Conservation (phyloP, 1,139 yeast species). For the Kazachstania sp. region DNA sequence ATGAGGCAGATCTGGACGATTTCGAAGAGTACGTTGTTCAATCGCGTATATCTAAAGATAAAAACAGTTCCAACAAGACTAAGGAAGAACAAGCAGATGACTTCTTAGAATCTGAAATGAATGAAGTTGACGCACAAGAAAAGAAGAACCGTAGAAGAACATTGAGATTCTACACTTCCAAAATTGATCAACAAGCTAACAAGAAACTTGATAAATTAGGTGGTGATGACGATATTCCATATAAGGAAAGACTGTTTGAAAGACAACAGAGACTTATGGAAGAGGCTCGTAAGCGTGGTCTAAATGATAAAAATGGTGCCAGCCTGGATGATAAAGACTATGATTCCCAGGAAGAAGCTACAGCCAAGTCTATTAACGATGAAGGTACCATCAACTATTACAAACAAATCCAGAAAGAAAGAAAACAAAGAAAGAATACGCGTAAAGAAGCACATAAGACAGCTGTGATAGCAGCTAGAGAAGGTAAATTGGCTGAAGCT, state of each 20-base stretch:
- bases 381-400: slow-evolving; percentile 36
- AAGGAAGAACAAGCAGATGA: slow-evolving; percentile 35
- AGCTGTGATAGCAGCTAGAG: slow-evolving; percentile 75
- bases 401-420: slow-evolving; percentile 40
- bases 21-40: slow-evolving; percentile 45
- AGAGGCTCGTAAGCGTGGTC: slow-evolving; percentile 83
- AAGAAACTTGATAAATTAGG: slow-evolving; percentile 50
- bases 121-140: slow-evolving; percentile 80
- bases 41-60: slow-evolving; percentile 35
- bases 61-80: slow-evolving; percentile 8
- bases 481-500: slow-evolving; percentile 69
- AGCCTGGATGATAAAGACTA: slow-evolving; percentile 42
- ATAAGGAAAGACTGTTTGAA: slow-evolving; percentile 79
- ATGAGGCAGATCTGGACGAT: slow-evolving; percentile 33
- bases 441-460: slow-evolving; percentile 59
- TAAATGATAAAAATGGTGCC: slow-evolving; percentile 47
- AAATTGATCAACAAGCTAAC: slow-evolving; percentile 76
- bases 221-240: slow-evolving; percentile 92
- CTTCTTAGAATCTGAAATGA: slow-evolving; percentile 55
- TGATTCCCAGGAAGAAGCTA: slow-evolving; percentile 41
- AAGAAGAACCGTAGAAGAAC: slow-evolving; percentile 75
- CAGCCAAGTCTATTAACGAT: slow-evolving; percentile 35
- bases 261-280: slow-evolving; percentile 79
- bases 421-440: slow-evolving; percentile 40
- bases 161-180: slow-evolving; percentile 91